Percentiles rank a stretch among this genome's conserved stretches.
Evolutionary conservation across 495 filamentous ascomycete species (phyloP).

Genomic region (Beverwykella pulmonaria): DNA sequence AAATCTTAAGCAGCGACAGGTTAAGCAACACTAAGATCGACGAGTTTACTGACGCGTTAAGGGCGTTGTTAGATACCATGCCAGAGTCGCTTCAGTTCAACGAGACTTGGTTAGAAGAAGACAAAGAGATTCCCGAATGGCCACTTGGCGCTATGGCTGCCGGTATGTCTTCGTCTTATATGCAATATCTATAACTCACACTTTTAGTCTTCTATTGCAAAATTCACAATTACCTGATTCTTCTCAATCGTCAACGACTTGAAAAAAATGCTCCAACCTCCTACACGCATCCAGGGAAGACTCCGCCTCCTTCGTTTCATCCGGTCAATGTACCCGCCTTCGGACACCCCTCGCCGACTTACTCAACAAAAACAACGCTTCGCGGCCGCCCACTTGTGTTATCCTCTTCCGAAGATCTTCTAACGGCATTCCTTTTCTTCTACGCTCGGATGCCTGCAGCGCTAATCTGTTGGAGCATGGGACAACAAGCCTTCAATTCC

Average conservation of each 20-base stretch:
- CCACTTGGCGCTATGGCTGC: conserved; percentile 50
- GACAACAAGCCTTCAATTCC: conserved; percentile 55
- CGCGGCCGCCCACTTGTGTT: conserved; percentile 52
- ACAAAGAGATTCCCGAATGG: conserved; percentile 49
- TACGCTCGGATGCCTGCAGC: conserved; percentile 47
- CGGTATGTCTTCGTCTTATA: conserved; percentile 30
- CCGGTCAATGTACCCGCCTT: conserved; percentile 17
- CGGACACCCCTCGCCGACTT: conserved; percentile 3
- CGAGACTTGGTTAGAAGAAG: conserved; percentile 49
- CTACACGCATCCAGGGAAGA: background rate
- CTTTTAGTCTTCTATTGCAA: conserved; percentile 48
- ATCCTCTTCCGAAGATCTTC: conserved; percentile 45
- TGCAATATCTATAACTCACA: background rate
- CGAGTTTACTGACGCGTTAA: conserved; percentile 49
- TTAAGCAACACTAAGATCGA: conserved; percentile 50
- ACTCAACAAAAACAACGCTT: conserved; percentile 24
- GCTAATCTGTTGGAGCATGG: conserved; percentile 53
- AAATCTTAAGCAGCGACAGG: conserved; percentile 49
- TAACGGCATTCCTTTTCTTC: conserved; percentile 53
- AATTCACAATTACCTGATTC: conserved; percentile 51
- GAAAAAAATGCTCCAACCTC: conserved; percentile 26
- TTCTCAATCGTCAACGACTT: conserved; percentile 52
- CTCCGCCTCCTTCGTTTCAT: conserved; percentile 6
- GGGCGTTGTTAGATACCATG: conserved; percentile 48
- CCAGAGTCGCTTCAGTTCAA: conserved; percentile 51